A percentile compares a stretch with the other conserved stretches of the same genome.
These are phyloP conservation scores for Sphaceloma murrayae DNA, from an alignment of 2,329 filamentous ascomycete genomes.

Conservation along the genomic window DNA sequence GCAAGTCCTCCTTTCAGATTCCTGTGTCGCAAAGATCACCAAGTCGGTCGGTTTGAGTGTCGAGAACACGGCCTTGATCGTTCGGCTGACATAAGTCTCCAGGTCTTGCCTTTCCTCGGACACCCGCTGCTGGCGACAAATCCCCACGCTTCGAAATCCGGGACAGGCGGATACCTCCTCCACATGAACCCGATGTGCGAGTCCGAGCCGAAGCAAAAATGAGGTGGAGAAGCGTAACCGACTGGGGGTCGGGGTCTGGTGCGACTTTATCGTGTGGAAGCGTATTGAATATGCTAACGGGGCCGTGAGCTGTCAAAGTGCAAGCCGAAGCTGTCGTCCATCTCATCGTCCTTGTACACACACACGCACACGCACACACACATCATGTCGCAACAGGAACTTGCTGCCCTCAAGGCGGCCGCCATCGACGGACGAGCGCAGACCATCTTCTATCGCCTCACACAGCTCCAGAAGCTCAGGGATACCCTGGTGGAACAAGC, in stretches of 20 bases:
- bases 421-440: constrained; percentile 38
- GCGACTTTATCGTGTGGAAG: neutral
- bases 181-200: neutral
- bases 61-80: too few relatives aligned
- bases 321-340: neutral
- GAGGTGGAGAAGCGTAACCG: constrained; percentile 2
- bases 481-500: constrained; percentile 30
- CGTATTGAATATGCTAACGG: constrained; percentile 8
- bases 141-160: neutral
- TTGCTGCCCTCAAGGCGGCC: constrained; percentile 32
- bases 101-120: too few relatives aligned
- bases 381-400: constrained; percentile 22
- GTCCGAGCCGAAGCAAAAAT: neutral
- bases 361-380: too few relatives aligned
- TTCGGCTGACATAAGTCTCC: constrained; percentile 13
- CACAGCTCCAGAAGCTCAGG: constrained; percentile 38
- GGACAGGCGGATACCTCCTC: constrained; percentile 4
- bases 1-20: too few relatives aligned
- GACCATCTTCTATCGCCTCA: constrained; percentile 39
- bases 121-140: too few relatives aligned
- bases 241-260: constrained; percentile 3
- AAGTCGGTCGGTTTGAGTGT: too few relatives aligned
- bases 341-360: neutral
- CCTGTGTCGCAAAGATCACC: too few relatives aligned
- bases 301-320: constrained; percentile 4